Evolutionary conservation across 192 early-diverging fungal species (phyloP).

Genomic region (Coemansia brasiliensis): DNA sequence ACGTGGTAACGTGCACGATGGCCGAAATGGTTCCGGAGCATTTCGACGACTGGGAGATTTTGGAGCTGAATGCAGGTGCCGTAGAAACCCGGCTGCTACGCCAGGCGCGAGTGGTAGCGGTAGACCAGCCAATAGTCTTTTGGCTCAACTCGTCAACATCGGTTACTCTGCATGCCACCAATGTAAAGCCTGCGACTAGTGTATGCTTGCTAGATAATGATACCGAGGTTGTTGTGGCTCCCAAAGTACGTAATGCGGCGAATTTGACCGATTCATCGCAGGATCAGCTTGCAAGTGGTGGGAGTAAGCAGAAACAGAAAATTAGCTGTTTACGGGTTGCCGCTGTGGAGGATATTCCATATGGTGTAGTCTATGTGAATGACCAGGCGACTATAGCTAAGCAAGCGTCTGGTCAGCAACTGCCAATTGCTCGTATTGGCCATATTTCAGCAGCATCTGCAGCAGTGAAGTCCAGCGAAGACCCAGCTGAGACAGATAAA

Average conservation of each 20-base stretch:
- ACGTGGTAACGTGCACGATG: constrained; percentile 57
- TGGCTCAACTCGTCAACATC: constrained; percentile 72
- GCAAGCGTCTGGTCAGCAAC: constrained; percentile 5
- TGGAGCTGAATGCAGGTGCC: constrained; percentile 74
- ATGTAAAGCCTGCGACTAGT: constrained; percentile 43
- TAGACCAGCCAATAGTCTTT: constrained; percentile 67
- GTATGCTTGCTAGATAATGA: constrained; percentile 63
- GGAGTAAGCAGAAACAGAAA: constrained; percentile 12
- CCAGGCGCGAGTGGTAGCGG: constrained; percentile 69
- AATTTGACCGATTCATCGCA: neutral
- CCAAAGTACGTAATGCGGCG: constrained; percentile 58
- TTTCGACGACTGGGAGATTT: constrained; percentile 81
- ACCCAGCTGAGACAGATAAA: constrained; percentile 18
- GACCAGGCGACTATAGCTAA: constrained; percentile 21
- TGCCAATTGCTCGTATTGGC: constrained; percentile 33
- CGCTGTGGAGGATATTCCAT: constrained; percentile 24
- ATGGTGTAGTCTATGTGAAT: constrained; percentile 37
- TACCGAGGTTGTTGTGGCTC: constrained; percentile 72
- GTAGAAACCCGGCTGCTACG: constrained; percentile 68
- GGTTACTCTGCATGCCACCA: constrained; percentile 56
- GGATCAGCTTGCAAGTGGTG: constrained; percentile 2
- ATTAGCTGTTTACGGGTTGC: constrained; percentile 33
- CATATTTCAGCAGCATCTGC: constrained; percentile 3
- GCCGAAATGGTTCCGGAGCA: constrained; percentile 69
- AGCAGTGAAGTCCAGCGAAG: constrained; percentile 3